Base-by-base conservation (phyloP, 306 rosid species). In the Cicer bijugum region DNA sequence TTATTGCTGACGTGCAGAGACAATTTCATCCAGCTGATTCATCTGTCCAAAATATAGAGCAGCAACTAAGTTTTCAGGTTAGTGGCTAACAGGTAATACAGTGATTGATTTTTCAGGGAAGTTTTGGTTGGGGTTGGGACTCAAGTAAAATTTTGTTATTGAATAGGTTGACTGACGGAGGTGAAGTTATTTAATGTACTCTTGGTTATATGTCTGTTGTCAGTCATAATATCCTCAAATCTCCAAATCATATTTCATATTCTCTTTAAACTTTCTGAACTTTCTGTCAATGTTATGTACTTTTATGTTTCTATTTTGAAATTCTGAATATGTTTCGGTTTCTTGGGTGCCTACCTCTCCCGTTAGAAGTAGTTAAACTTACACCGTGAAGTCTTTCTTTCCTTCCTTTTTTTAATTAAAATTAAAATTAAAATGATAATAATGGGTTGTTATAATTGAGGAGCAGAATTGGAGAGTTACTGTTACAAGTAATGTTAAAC, bases 11-110 rank as follows among this genome's bases (percentile, higher is more conserved):
- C 74, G 71, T 71, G 79, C 97, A 85, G 77, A 88, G 86, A 71
- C 92, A 83, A 56, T 44, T 57, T 6, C 82, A 82, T 72, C 71
- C 75, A 59, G 52, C 82, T 46, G 85, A 85, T 71, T 81, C 74
- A 20, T 71, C 80, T 19, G 69, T 69, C 52, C 84, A 81, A 81
- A 81, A 78, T 62, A 57, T 81, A 40, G 87, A 78, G 82, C 97
- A 80, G 89, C 89, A 80, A 20, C 84, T 72, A 79, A 76, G 69
- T 84, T 84, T 85, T 74, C 90, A 87, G 89, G 92, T 89, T 82
- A 85, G 85, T 78, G 70, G 67, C 78, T 74, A 75, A 42, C 75
- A 45, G 79, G 83, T 66, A 81, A 58, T 73, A 56, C 57, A 69
- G 75, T 39, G 39, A 77, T 68, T 12, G 44, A 72, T 63, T 77